Conservation (phyloP, 2,329 filamentous ascomycete species). For the Ophiocordyceps polyrhachis-furcata region DNA sequence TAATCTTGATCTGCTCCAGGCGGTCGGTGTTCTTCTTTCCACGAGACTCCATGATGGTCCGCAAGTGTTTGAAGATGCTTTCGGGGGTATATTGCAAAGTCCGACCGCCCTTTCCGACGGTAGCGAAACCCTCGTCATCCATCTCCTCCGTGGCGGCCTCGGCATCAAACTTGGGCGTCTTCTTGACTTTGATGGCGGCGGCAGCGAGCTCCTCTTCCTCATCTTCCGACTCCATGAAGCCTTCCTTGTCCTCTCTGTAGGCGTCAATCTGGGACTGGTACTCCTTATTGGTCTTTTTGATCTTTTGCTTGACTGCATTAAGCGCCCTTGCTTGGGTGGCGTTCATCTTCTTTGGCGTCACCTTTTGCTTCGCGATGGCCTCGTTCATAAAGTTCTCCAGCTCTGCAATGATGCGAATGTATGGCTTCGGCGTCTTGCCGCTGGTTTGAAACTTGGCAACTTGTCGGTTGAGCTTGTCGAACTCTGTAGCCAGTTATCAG, state of each 20-base stretch:
- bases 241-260: slow-evolving; percentile 71
- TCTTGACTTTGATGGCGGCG: slow-evolving; percentile 20
- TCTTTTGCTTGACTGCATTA: slow-evolving; percentile 93
- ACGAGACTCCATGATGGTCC: slow-evolving; percentile 82
- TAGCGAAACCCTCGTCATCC: slow-evolving; percentile 76
- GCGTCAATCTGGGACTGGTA: slow-evolving; percentile 73
- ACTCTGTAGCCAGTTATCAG: slow-evolving; percentile 38
- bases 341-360: slow-evolving; percentile 96
- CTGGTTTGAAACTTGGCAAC: slow-evolving; percentile 60
- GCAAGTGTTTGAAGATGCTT: slow-evolving; percentile 93
- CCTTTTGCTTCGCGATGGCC: slow-evolving; percentile 86
- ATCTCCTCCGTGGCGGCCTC: slow-evolving; percentile 32
- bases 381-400: slow-evolving; percentile 91
- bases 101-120: slow-evolving; percentile 76
- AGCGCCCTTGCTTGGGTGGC: slow-evolving; percentile 83
- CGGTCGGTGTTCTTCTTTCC: slow-evolving; percentile 99
- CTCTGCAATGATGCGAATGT: slow-evolving; percentile 84
- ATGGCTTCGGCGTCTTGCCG: slow-evolving; percentile 70
- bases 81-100: slow-evolving; percentile 85
- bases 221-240: slow-evolving; percentile 70
- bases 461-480: slow-evolving; percentile 84
- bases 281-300: slow-evolving; percentile 98
- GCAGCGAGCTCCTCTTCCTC: slow-evolving; percentile 45
- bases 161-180: slow-evolving; percentile 17
- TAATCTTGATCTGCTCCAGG: slow-evolving; percentile 81